Evolutionary conservation across 306 rosid species (phyloP), one percentile per base, ranked within the genome.

Genomic region (Ziziphus jujuba): DNA sequence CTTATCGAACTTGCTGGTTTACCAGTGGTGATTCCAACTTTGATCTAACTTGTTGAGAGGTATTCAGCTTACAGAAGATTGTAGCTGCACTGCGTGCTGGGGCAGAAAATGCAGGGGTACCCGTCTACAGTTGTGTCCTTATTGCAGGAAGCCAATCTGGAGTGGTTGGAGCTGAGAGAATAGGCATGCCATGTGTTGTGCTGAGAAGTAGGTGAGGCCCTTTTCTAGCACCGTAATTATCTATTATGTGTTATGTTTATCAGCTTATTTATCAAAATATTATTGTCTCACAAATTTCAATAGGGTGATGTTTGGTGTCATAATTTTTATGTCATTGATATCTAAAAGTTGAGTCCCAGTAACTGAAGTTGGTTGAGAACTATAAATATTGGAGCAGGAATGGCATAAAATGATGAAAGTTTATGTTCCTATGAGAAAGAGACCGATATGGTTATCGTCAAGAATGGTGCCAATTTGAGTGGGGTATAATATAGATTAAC

Each of bases 131-230:
- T 59, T 93, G 96, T 65, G 82, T 93, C 77, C 90, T 93, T 28
- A 66, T 93, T 73, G 95, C 98, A 36, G 98, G 98, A 85, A 90
- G 90, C 84, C 89, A 88, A 71, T 71, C 86, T 69, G 96, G 98
- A 58, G 84, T 86, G 28, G 78, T 68, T 63, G 97, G 91, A 73
- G 98, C 97, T 63, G 81, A 67, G 61, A 82, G 72, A 63, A 87
- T 87, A 49, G 97, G 91, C 70, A 93, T 90, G 95, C 96, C 96
- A 11, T 86, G 97, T 53, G 76, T 86, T 73, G 90, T 90, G 72
- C 53, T 90, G 67, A 84, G 97, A 58, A 93, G 97, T 85, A 88
- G 98, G 97, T 90, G 54, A 81, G 71, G 77, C 66, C 72, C 49
- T 21, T 48, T 49, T 57, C 24, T 69, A 34, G 33, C 59, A 15